Conservation (phyloP, 179 eudicot genomes). For the Beta macrorhiza region DNA sequence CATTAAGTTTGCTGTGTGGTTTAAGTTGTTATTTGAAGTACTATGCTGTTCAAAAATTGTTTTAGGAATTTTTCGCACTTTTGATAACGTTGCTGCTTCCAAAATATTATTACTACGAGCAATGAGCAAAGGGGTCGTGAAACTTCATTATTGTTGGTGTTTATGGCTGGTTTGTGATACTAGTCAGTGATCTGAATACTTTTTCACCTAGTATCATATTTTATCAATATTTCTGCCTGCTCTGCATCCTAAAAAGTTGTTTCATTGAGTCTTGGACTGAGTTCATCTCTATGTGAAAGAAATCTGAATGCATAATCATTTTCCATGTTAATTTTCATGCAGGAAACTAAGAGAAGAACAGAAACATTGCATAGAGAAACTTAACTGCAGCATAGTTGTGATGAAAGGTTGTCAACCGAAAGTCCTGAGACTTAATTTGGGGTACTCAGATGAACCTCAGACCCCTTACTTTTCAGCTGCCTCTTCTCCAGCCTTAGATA, state of each 20-base stretch:
- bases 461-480: conserved; percentile 82
- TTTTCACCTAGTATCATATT: not conserved
- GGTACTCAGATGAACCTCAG: conserved; percentile 52
- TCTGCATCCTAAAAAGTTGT: not conserved
- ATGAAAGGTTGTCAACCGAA: conserved; percentile 80
- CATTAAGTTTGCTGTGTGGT: not conserved
- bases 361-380: conserved; percentile 78
- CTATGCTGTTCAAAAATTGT: not conserved
- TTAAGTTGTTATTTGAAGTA: not conserved
- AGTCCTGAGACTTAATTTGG: conserved; percentile 72
- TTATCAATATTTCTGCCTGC: not conserved
- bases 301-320: not conserved
- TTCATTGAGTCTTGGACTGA: not conserved
- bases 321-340: conserved; percentile 22
- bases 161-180: not conserved
- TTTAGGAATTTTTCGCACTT: not conserved
- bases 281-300: not conserved
- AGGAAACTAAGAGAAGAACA: conserved; percentile 78
- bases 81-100: not conserved
- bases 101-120: not conserved
- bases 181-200: not conserved
- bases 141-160: not conserved
- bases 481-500: conserved; percentile 62
- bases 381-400: conserved; percentile 77
- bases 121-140: too few species aligned